Evolutionary conservation across 2,329 filamentous ascomycete genomes (phyloP).

Genomic region (Gaeumannomyces tritici): DNA sequence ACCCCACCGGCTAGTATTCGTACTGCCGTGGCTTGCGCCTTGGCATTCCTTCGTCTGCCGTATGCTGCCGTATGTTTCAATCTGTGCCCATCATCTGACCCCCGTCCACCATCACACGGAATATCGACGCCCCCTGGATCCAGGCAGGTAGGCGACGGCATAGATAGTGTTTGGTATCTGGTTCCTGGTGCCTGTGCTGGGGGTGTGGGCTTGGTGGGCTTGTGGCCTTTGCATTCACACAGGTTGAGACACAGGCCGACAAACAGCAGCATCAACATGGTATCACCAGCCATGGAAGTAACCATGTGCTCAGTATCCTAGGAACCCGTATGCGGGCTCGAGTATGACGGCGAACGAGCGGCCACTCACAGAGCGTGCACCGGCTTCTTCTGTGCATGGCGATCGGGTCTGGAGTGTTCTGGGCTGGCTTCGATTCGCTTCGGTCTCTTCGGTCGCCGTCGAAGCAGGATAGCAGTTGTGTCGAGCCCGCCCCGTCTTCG

Average conservation of each 20-base stretch:
- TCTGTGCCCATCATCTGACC: neutral
- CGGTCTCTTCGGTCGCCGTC: neutral
- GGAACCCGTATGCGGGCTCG: too few species aligned
- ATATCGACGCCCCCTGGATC: neutral
- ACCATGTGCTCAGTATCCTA: neutral
- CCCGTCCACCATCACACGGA: neutral
- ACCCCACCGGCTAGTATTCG: neutral
- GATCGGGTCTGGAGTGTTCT: neutral
- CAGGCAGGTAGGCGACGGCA: neutral
- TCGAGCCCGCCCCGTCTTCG: neutral
- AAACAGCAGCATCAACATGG: neutral
- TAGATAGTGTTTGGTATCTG: neutral
- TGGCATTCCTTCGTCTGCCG: neutral
- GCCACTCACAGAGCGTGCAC: neutral
- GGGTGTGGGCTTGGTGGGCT: neutral
- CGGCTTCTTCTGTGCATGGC: neutral
- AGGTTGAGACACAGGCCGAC: neutral
- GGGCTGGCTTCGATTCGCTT: neutral
- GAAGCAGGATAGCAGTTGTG: neutral
- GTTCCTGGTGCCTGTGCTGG: neutral
- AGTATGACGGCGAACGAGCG: neutral
- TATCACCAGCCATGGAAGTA: neutral
- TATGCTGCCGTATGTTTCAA: neutral
- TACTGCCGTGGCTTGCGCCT: neutral
- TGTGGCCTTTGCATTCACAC: too few species aligned